Percentiles rank a stretch among this genome's conserved stretches.
Conservation (phyloP, 148 eudicot genomes). For the Salicornia ramosissima region DNA sequence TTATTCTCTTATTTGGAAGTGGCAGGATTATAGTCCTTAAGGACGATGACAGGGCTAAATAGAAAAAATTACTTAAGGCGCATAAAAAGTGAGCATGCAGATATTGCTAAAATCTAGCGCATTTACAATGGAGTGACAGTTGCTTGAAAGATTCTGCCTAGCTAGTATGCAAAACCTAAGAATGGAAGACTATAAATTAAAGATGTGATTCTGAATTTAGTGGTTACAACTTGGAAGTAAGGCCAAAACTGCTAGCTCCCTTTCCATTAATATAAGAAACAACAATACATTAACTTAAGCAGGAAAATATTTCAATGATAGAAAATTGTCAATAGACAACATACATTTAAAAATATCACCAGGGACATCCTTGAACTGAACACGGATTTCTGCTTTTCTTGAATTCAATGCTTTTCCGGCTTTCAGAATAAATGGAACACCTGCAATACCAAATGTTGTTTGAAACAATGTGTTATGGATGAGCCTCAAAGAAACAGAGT, state of each 20-base stretch:
- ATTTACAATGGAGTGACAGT: background rate
- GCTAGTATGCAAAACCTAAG: background rate
- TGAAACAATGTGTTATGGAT: conserved; percentile 11
- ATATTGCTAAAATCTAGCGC: background rate
- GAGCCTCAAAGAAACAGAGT: background rate
- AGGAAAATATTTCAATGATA: conserved; percentile 1
- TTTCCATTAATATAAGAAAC: background rate
- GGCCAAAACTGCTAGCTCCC: background rate
- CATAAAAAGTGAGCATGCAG: background rate
- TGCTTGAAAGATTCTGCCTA: background rate
- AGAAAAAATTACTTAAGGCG: background rate
- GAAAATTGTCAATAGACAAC: conserved; percentile 15
- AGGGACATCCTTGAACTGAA: conserved; percentile 94
- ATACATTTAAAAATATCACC: conserved; percentile 92
- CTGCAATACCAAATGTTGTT: conserved; percentile 37
- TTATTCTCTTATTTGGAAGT: no score
- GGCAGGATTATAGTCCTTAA: background rate
- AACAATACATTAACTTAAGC: background rate
- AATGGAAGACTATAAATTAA: background rate
- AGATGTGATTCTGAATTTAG: background rate
- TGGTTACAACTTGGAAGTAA: background rate
- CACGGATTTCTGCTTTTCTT: conserved; percentile 90
- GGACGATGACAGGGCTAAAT: background rate
- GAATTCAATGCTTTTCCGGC: conserved; percentile 91
- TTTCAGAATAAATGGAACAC: conserved; percentile 92